These are phyloP conservation scores for Cryomyces antarcticus DNA, from an alignment of 495 filamentous ascomycete species.

Conservation along the genomic window DNA sequence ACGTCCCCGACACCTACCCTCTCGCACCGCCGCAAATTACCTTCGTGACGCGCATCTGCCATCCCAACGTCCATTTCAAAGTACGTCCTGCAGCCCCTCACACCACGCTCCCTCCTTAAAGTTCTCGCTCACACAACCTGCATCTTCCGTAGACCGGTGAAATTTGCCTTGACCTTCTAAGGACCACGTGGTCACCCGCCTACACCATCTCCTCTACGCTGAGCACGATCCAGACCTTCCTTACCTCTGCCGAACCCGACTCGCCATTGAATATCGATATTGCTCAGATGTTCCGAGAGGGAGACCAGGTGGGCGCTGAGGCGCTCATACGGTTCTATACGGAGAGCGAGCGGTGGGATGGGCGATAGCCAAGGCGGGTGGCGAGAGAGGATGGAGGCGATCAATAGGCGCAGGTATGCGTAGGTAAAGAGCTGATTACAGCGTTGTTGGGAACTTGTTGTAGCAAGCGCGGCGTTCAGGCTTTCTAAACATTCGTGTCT, in stretches of 20 bases:
- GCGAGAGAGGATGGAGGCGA: too few relatives aligned
- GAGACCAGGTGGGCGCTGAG: conserved; percentile 59
- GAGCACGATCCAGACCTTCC: conserved; percentile 55
- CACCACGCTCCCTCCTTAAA: background rate
- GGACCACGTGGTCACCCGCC: conserved; percentile 61
- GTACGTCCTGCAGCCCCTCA: conserved; percentile 5
- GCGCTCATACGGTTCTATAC: conserved; percentile 60
- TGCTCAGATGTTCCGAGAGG: conserved; percentile 51
- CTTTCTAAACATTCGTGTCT: too few relatives aligned
- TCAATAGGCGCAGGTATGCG: too few relatives aligned
- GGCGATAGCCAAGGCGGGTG: background rate
- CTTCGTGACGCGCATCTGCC: conserved; percentile 66
- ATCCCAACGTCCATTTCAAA: conserved; percentile 63
- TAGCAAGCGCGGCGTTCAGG: too few relatives aligned
- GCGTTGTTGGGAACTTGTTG: too few relatives aligned
- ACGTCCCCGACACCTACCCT: conserved; percentile 62
- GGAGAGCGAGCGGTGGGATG: background rate
- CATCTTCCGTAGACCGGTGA: conserved; percentile 40
- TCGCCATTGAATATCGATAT: conserved; percentile 82
- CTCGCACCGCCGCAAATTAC: conserved; percentile 49
- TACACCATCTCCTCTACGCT: conserved; percentile 64
- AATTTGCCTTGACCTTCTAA: conserved; percentile 80
- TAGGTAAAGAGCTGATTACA: too few relatives aligned
- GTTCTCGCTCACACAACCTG: background rate
- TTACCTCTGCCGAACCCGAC: conserved; percentile 57